Evolutionary conservation across 352 stramenopile species (phyloP).

Genomic region (Pythium phragmitis): DNA sequence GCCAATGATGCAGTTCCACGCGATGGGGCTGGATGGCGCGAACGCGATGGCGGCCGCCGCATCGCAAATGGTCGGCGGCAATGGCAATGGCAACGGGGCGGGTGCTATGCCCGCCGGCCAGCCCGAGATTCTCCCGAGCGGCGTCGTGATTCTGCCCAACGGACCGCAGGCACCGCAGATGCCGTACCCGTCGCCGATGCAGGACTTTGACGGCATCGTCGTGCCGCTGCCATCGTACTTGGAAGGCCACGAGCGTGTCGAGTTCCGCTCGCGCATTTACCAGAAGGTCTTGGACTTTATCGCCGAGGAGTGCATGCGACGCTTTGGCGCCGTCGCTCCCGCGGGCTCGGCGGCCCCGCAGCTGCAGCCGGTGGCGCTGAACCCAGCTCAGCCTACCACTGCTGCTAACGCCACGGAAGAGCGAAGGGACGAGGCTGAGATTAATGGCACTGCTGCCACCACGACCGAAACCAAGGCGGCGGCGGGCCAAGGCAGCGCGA

Average conservation of each 20-base stretch:
- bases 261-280: constrained; percentile 78
- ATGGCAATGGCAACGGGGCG: neutral
- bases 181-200: constrained; percentile 50
- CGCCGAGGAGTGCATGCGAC: constrained; percentile 73
- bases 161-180: constrained; percentile 55
- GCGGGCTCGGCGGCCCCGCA: constrained; percentile 1
- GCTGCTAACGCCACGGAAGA: neutral
- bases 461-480: neutral
- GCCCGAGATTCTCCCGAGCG: constrained; percentile 28
- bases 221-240: constrained; percentile 77
- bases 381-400: neutral
- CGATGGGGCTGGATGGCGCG: constrained; percentile 1
- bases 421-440: neutral
- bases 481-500: neutral
- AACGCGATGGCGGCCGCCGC: constrained; percentile 11
- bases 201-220: constrained; percentile 80
- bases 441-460: neutral
- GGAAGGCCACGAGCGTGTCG: constrained; percentile 63
- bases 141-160: constrained; percentile 46
- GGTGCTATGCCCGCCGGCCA: neutral
- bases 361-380: neutral
- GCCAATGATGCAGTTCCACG: constrained; percentile 29
- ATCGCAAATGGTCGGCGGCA: constrained; percentile 2
- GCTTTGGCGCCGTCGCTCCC: constrained; percentile 27
- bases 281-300: constrained; percentile 85